phyloP scores from a whole-genome alignment of 1,139 yeast species.

The Candida sp. region DNA sequence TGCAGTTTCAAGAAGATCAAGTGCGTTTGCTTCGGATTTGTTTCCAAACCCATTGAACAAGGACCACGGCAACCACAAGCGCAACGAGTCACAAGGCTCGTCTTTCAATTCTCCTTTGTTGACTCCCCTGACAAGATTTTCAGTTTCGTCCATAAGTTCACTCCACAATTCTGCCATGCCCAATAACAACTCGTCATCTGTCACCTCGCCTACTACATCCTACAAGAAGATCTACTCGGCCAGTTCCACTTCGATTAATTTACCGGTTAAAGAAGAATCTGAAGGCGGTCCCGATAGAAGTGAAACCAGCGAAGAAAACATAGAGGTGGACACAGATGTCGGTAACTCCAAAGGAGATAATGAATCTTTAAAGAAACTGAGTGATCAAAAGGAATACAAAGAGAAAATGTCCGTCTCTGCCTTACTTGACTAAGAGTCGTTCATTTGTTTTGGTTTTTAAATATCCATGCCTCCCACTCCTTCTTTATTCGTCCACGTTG shows the following conservation, averaged over 20 bases:
- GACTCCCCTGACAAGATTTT: conserved; percentile 31
- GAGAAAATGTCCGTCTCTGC: conserved; percentile 13
- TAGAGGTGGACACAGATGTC: background rate
- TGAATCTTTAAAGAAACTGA: background rate
- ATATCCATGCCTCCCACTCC: background rate
- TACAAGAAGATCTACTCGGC: conserved; percentile 10
- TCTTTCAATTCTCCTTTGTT: conserved; percentile 34
- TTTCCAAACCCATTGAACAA: conserved; percentile 41
- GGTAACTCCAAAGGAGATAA: background rate
- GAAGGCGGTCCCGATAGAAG: conserved; percentile 7
- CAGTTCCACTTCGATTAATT: conserved; percentile 12
- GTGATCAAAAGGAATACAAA: background rate
- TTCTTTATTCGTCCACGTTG: background rate
- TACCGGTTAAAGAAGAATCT: conserved; percentile 11
- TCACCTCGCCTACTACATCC: conserved; percentile 11
- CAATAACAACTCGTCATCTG: conserved; percentile 6
- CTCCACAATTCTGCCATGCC: conserved; percentile 11
- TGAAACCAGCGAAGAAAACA: conserved; percentile 2
- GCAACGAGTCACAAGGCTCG: conserved; percentile 36
- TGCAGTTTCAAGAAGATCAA: conserved; percentile 34
- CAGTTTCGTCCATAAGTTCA: conserved; percentile 30
- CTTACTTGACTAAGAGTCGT: conserved; percentile 10
- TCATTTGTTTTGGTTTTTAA: background rate
- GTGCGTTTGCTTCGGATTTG: conserved; percentile 44
- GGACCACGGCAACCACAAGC: conserved; percentile 20